Evolutionary conservation across 2,329 filamentous ascomycete species (phyloP), one percentile per base, ranked within the genome.

Genomic region (Atkinsonella texensis): DNA sequence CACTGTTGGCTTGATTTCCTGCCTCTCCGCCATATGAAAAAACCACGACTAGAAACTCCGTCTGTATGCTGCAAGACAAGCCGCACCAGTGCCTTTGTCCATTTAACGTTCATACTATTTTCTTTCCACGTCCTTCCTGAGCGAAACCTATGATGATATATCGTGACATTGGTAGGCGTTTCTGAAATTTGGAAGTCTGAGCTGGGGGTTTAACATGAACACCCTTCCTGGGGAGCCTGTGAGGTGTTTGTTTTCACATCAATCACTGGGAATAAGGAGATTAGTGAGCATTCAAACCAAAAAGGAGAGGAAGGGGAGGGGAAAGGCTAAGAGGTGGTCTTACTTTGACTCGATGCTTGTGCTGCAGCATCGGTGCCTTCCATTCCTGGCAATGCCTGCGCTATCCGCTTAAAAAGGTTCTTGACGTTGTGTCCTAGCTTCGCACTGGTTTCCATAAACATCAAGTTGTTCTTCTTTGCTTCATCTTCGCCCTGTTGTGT

Each of bases 371-470:
- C 86, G 59, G 89, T 84, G 13, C 89, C 89, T 69, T 98, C 93
- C 93, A 98, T 97, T 20, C 93, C 93, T 8, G 93, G 93, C 61
- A 98, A 74, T 39, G 94, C 93, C 71, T 98, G 93, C 41, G 94
- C 93, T 80, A 98, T 98, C 74, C 89, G 85, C 77, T 90, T 88
- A 74, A 98, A 98, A 53, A 98, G 75, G 59, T 85, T 87, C 78
- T 98, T 98, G 60, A 98, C 94, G 66, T 98, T 98, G 71, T 97
- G 89, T 41, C 94, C 90, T 12, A 95, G 78, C 77, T 98, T 98
- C 51, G 93, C 93, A 68, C 89, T 96, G 51, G 93, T 98, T 77
- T 98, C 93, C 62, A 98, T 93, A 65, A 98, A 98, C 87, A 98
- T 96, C 59, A 96, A 75, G 59, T 93, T 93, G 70, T 95, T 91